Percentiles rank a stretch among this genome's conserved stretches.
Conservation (phyloP, 306 rosid species). For the Hippophae gyantsensis region DNA sequence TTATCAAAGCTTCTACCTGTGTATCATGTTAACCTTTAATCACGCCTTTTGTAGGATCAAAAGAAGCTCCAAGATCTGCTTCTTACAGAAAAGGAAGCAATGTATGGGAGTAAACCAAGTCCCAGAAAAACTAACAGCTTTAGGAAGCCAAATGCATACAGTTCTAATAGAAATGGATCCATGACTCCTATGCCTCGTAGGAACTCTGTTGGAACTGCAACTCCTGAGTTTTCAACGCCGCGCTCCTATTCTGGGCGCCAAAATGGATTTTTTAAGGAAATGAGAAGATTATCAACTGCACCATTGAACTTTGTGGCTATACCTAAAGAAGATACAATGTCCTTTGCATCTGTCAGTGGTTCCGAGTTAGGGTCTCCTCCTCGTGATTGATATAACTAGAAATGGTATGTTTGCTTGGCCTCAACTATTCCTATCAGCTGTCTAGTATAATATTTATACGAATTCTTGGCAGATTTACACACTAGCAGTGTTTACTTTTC, state of each 20-base stretch:
- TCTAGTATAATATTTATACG: no score
- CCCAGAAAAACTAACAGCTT: conserved; percentile 81
- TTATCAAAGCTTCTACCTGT: no score
- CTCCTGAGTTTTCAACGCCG: conserved; percentile 76
- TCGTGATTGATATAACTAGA: conserved; percentile 30
- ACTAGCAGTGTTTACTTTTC: no score
- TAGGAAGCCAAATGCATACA: conserved; percentile 63
- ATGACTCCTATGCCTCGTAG: conserved; percentile 89
- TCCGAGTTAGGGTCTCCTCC: conserved; percentile 93
- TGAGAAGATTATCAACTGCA: conserved; percentile 72
- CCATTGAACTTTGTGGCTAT: conserved; percentile 84
- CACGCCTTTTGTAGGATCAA: conserved; percentile 50
- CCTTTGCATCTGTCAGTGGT: conserved; percentile 69
- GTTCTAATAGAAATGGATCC: conserved; percentile 70
- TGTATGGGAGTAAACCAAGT: conserved; percentile 87
- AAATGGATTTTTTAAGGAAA: conserved; percentile 79
- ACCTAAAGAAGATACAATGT: conserved; percentile 85
- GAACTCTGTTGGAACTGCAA: conserved; percentile 55
- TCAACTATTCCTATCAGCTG: no score
- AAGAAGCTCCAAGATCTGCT: conserved; percentile 94
- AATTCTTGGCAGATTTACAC: no score
- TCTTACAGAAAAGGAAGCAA: conserved; percentile 82
- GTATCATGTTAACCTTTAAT: not conserved
- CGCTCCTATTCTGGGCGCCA: conserved; percentile 88
- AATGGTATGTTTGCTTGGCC: conserved; percentile 22